These are phyloP conservation scores for Sanghuangporus weigelae DNA, from an alignment of 1,284 basidiomycete genomes.

Conservation along the genomic window DNA sequence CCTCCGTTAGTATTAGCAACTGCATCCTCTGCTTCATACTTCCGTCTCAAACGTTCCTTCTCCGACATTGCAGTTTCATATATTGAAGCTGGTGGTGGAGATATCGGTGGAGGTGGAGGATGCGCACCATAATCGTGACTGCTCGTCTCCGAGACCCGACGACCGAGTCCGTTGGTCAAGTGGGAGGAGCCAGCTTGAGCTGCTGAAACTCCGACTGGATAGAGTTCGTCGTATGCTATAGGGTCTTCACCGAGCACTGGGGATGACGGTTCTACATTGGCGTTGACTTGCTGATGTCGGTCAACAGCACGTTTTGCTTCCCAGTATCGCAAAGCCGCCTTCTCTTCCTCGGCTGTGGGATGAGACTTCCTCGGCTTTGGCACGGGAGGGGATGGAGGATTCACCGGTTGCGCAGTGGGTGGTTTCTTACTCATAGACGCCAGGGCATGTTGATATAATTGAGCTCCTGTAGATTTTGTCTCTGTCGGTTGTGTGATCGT, in stretches of 20 bases:
- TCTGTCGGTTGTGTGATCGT: not conserved
- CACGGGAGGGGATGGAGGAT: slow-evolving; percentile 8
- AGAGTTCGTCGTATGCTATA: slow-evolving; percentile 55
- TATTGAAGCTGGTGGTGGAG: slow-evolving; percentile 9
- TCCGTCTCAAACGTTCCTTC: slow-evolving; percentile 46
- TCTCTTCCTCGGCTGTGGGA: slow-evolving; percentile 48
- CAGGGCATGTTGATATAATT: slow-evolving; percentile 24
- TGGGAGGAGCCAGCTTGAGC: slow-evolving; percentile 3
- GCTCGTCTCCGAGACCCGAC: not conserved
- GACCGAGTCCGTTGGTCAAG: not conserved
- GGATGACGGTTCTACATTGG: slow-evolving; percentile 24
- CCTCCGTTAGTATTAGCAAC: slow-evolving; percentile 21
- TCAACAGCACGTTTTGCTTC: slow-evolving; percentile 68
- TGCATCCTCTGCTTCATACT: slow-evolving; percentile 47
- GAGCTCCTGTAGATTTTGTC: slow-evolving; percentile 20
- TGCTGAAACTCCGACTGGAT: slow-evolving; percentile 32
- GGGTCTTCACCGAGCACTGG: slow-evolving; percentile 22
- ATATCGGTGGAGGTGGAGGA: slow-evolving; percentile 30
- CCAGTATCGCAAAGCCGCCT: slow-evolving; percentile 64
- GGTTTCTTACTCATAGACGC: slow-evolving; percentile 19
- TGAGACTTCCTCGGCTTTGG: slow-evolving; percentile 19
- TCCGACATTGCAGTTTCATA: slow-evolving; percentile 32
- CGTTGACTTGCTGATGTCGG: slow-evolving; percentile 37
- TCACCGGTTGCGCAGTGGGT: slow-evolving; percentile 35
- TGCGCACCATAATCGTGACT: slow-evolving; percentile 30